phyloP scores from a whole-genome alignment of 345 rosid species.

The Heritiera fomes region DNA sequence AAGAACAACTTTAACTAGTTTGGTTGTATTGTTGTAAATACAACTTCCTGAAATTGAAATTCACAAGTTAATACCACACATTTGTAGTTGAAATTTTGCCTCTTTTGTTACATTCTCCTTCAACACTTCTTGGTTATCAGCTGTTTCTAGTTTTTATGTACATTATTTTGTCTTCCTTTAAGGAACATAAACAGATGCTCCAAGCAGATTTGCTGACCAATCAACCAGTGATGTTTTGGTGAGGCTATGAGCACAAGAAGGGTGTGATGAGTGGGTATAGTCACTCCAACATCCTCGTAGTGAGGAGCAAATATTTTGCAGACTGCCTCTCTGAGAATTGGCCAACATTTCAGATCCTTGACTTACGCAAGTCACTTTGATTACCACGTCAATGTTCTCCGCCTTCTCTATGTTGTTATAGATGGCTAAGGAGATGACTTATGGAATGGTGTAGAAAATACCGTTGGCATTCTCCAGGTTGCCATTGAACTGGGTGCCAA shows the following conservation, averaged over 20 bases:
- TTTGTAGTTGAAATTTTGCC: not conserved
- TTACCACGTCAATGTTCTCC: conserved; percentile 67
- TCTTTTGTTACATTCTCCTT: not conserved
- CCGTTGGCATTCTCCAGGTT: conserved; percentile 70
- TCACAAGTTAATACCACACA: conserved; percentile 2
- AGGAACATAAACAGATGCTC: conserved; percentile 41
- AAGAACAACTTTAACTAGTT: not conserved
- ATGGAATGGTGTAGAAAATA: conserved; percentile 75
- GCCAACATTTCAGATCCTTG: conserved; percentile 94
- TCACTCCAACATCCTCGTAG: conserved; percentile 64
- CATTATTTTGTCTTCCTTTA: conserved; percentile 13
- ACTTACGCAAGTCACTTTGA: conserved; percentile 77
- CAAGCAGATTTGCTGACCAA: conserved; percentile 60
- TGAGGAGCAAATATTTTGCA: conserved; percentile 74
- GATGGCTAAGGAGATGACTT: conserved; percentile 52
- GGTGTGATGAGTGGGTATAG: conserved; percentile 89
- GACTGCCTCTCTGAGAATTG: conserved; percentile 85
- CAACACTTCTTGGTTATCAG: not conserved
- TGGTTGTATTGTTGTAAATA: not conserved
- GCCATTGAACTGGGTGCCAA: conserved; percentile 74
- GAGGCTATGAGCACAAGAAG: conserved; percentile 72
- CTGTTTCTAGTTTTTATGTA: conserved; percentile 1
- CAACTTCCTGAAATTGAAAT: conserved; percentile 4
- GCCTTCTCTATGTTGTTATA: conserved; percentile 59
- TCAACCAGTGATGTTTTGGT: conserved; percentile 86